phyloP scores from a whole-genome alignment of 2,329 filamentous ascomycete genomes.

The Claviceps pazoutovae region DNA sequence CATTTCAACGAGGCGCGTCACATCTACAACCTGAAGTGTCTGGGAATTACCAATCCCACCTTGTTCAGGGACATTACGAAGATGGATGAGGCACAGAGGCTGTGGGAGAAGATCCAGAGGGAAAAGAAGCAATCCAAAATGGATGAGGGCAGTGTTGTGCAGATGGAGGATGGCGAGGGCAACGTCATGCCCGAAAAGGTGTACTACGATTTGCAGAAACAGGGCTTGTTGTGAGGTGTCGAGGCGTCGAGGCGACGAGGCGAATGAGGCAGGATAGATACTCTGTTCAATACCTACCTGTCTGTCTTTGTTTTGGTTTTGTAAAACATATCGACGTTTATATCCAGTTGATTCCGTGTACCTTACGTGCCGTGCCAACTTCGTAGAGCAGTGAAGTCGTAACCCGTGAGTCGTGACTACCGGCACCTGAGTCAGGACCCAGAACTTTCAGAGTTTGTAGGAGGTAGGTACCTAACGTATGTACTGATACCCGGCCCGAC shows the following conservation, averaged over 20 bases:
- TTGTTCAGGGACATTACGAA: constrained; percentile 88
- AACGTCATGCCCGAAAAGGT: constrained; percentile 99
- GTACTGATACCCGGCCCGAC: too few relatives aligned
- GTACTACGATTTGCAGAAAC: constrained; percentile 87
- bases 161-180: constrained; percentile 96
- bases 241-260: background rate
- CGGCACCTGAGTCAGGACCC: too few relatives aligned
- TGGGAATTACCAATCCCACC: constrained; percentile 83
- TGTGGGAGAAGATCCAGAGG: constrained; percentile 88
- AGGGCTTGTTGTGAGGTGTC: constrained; percentile 57
- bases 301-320: background rate
- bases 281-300: background rate
- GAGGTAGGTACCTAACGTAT: too few relatives aligned
- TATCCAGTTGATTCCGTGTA: too few relatives aligned
- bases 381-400: too few relatives aligned
- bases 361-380: too few relatives aligned
- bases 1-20: constrained; percentile 93
- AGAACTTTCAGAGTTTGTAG: too few relatives aligned
- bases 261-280: background rate
- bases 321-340: background rate
- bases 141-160: constrained; percentile 71
- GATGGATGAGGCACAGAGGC: constrained; percentile 73
- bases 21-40: constrained; percentile 82
- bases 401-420: too few relatives aligned
- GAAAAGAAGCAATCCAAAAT: constrained; percentile 68